phyloP scores from a whole-genome alignment of 2,329 filamentous ascomycete species.

The Trichoderma citrinoviride region DNA sequence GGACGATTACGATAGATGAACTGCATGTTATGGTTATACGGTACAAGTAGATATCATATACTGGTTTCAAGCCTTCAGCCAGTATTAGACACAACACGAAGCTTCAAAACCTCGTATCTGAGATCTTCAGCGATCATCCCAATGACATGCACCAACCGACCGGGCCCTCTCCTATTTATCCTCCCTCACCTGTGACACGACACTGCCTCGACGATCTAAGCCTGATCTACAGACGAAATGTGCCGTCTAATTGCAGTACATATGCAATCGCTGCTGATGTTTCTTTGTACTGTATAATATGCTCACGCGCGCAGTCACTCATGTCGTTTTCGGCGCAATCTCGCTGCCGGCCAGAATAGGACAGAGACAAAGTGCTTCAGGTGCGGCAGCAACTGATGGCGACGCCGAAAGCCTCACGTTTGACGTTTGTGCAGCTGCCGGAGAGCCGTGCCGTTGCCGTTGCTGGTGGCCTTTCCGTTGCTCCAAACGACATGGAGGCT shows the following conservation, averaged over 20 bases:
- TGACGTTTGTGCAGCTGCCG: not conserved
- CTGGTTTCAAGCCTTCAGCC: no score
- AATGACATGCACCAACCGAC: not conserved
- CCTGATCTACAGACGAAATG: not conserved
- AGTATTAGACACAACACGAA: not conserved
- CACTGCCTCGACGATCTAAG: not conserved
- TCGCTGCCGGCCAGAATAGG: conserved; percentile 4
- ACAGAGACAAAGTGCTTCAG: conserved; percentile 7
- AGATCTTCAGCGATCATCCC: conserved; percentile 1
- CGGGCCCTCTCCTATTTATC: not conserved
- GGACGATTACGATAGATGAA: no score
- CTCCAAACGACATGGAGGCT: no score
- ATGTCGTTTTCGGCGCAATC: not conserved
- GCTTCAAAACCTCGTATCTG: not conserved
- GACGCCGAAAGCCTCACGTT: not conserved
- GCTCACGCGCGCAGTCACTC: not conserved
- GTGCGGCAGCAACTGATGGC: not conserved
- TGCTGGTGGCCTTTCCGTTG: not conserved
- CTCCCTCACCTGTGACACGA: not conserved
- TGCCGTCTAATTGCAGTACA: not conserved
- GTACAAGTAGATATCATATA: no score
- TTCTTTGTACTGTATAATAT: no score
- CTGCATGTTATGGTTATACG: no score
- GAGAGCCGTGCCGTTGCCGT: not conserved
- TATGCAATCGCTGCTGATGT: not conserved